phyloP scores from a whole-genome alignment of 345 rosid species.

The Salix suchowensis region DNA sequence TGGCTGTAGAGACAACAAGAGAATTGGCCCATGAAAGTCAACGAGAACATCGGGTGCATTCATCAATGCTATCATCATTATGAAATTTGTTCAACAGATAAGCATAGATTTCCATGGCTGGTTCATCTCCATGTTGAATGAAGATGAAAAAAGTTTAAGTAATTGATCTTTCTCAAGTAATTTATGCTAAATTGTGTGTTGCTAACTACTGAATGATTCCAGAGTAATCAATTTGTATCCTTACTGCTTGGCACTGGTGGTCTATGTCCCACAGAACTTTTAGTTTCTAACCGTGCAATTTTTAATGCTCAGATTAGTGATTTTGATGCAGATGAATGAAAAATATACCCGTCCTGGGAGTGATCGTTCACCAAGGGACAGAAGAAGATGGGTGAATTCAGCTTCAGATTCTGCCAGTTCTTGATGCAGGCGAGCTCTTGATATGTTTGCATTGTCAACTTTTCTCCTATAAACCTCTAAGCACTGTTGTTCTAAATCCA shows the following conservation, averaged over 20 bases:
- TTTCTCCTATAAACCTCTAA: conserved; percentile 87
- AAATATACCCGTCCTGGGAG: conserved; percentile 83
- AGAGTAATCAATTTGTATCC: neutral
- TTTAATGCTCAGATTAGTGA: conserved; percentile 1
- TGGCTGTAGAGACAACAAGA: conserved; percentile 46
- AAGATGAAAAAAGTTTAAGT: neutral
- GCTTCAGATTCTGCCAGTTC: conserved; percentile 97
- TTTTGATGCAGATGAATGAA: conserved; percentile 15
- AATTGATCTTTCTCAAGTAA: neutral
- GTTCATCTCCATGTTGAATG: neutral
- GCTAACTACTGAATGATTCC: neutral
- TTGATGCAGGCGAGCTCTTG: conserved; percentile 94
- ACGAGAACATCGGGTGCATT: neutral
- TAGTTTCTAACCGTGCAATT: neutral
- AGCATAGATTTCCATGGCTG: neutral
- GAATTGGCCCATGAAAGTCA: neutral
- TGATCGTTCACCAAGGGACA: conserved; percentile 92
- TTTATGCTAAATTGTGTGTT: neutral
- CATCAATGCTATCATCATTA: neutral
- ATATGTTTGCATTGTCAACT: conserved; percentile 89
- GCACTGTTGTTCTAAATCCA: conserved; percentile 86
- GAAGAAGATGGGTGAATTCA: conserved; percentile 87
- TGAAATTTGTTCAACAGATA: neutral
- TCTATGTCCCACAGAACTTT: neutral
- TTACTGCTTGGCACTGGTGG: neutral